A percentile compares a stretch with the other conserved stretches of the same genome.
Evolutionary conservation across 495 filamentous ascomycete genomes (phyloP).

Genomic region (Terfezia boudieri): DNA sequence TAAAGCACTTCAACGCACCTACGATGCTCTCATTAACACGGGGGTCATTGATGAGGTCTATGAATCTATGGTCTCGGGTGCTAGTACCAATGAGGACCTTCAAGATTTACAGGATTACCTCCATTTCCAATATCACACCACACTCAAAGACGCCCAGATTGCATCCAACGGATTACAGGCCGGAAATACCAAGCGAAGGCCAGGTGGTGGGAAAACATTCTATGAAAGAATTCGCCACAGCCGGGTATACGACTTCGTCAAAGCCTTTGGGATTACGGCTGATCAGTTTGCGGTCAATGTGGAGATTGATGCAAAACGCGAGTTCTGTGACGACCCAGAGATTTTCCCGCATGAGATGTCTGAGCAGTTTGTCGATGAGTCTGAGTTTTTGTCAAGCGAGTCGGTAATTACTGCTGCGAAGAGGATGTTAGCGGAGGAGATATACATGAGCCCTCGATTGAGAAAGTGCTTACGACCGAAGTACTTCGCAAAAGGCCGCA

Average conservation of each 20-base stretch:
- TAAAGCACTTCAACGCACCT: constrained; percentile 52
- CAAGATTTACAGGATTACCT: constrained; percentile 94
- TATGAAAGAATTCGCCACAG: constrained; percentile 67
- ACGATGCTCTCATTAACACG: constrained; percentile 42
- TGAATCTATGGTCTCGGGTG: constrained; percentile 18
- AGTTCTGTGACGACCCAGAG: constrained; percentile 61
- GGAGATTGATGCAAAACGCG: constrained; percentile 48
- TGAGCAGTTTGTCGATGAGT: constrained; percentile 43
- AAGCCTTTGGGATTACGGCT: constrained; percentile 72
- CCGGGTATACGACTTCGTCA: constrained; percentile 60
- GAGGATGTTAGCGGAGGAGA: constrained; percentile 74
- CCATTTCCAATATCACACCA: constrained; percentile 74
- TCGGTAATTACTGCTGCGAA: constrained; percentile 58
- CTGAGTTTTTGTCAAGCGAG: constrained; percentile 53
- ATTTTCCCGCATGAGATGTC: constrained; percentile 64
- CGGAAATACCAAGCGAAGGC: constrained; percentile 43
- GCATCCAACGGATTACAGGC: constrained; percentile 6
- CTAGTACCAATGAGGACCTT: constrained; percentile 69
- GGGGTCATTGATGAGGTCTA: constrained; percentile 38
- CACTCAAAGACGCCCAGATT: constrained; percentile 48
- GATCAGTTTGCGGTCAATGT: constrained; percentile 72
- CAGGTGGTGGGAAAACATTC: constrained; percentile 47
- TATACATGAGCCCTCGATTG: constrained; percentile 72
- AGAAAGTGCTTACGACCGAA: constrained; percentile 59
- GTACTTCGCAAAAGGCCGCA: constrained; percentile 58